Evolutionary conservation across 441 rosid species (phyloP).

Genomic region (Manihot esculenta): DNA sequence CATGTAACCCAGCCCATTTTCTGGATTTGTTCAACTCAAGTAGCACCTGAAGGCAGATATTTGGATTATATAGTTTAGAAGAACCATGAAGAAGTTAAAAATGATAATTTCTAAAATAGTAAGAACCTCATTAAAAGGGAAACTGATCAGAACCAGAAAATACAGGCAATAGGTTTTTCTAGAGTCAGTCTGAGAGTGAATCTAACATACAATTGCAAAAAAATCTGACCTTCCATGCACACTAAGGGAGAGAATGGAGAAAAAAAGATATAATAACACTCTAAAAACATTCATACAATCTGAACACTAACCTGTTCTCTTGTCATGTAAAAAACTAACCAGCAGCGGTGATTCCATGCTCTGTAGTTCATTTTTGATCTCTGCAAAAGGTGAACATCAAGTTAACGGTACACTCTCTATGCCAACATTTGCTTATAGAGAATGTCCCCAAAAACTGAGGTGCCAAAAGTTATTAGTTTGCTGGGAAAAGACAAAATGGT

Average conservation of each 20-base stretch:
- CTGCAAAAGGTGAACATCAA: constrained; percentile 39
- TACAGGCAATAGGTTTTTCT: no score
- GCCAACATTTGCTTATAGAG: not conserved
- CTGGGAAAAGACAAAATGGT: not conserved
- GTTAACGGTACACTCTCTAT: not conserved
- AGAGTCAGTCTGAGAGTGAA: constrained; percentile 6
- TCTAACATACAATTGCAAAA: not conserved
- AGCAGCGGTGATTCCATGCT: constrained; percentile 97
- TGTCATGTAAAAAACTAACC: constrained; percentile 84
- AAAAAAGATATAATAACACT: not conserved
- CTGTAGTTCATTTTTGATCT: constrained; percentile 94
- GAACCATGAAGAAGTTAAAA: not conserved
- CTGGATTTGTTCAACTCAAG: constrained; percentile 62
- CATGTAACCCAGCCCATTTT: constrained; percentile 77
- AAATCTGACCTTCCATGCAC: not conserved
- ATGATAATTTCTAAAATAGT: not conserved
- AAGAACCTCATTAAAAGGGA: not conserved
- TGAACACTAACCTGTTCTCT: constrained; percentile 52
- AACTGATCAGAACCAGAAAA: constrained; percentile 14
- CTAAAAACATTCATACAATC: no score
- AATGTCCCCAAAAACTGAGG: not conserved
- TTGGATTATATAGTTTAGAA: not conserved
- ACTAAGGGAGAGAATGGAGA: constrained; percentile 1
- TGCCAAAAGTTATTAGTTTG: constrained; percentile 6
- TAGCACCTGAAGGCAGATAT: constrained; percentile 52